Percentiles rank a stretch among this genome's conserved stretches.
phyloP scores from a whole-genome alignment of 306 rosid genomes.

The Acacia confusa region DNA sequence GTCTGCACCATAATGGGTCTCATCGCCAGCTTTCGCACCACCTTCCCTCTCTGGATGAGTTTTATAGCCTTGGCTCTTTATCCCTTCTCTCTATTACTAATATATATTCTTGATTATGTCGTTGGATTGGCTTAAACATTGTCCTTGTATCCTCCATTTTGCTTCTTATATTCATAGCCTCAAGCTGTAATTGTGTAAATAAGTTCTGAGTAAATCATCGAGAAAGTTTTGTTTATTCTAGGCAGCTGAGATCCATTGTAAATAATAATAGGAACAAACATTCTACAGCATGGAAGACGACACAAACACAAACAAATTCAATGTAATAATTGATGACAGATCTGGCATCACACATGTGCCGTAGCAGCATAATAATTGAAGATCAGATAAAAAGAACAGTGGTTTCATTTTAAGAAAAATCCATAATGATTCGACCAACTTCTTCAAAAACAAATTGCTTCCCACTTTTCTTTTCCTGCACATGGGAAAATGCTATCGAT shows the following conservation, averaged over 20 bases:
- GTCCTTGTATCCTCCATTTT: not conserved
- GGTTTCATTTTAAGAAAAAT: not conserved
- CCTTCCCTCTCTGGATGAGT: conserved; percentile 36
- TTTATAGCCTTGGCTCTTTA: conserved; percentile 29
- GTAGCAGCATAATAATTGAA: not conserved
- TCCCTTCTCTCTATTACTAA: conserved; percentile 36
- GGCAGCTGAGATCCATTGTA: not conserved
- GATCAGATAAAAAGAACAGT: not conserved
- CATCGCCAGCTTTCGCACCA: conserved; percentile 34
- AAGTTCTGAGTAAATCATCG: not conserved
- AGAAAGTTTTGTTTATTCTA: not conserved
- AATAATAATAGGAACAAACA: not conserved
- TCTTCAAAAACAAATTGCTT: not conserved
- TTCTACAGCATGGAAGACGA: not conserved
- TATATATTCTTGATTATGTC: conserved; percentile 32
- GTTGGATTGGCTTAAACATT: conserved; percentile 28
- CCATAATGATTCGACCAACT: not conserved
- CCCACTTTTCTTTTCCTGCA: not conserved
- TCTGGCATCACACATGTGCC: not conserved
- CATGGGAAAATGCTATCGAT: not conserved
- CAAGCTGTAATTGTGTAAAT: not conserved
- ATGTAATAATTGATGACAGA: not conserved
- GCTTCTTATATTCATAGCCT: not conserved
- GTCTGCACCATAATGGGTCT: conserved; percentile 39
- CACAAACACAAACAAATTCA: not conserved